Percentiles rank a stretch among this genome's conserved stretches.
phyloP scores from a whole-genome alignment of 495 filamentous ascomycete species.

The Neurospora pannonica region DNA sequence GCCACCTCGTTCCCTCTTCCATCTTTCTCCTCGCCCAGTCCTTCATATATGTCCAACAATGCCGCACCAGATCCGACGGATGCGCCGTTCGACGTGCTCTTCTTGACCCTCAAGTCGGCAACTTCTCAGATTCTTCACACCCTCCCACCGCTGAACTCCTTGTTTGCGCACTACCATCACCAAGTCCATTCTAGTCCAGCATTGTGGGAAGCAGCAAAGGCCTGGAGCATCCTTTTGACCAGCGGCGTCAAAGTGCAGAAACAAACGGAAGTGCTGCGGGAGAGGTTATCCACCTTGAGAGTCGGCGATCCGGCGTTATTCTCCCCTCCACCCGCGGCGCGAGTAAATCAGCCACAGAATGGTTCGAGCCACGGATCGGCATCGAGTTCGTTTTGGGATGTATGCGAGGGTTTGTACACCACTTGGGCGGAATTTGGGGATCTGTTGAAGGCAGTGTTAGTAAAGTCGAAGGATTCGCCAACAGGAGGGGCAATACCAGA shows the following conservation, averaged over 20 bases:
- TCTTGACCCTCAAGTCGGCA: conserved; percentile 53
- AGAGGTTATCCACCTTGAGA: conserved; percentile 57
- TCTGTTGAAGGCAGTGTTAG: conserved; percentile 48
- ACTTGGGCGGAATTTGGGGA: conserved; percentile 64
- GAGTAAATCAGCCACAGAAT: neutral
- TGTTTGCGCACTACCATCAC: conserved; percentile 45
- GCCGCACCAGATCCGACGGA: conserved; percentile 56
- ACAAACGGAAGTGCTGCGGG: conserved; percentile 51
- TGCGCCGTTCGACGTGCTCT: conserved; percentile 67
- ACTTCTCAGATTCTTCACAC: conserved; percentile 53
- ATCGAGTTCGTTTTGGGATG: conserved; percentile 65
- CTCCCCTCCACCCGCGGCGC: neutral
- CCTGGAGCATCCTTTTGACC: conserved; percentile 55
- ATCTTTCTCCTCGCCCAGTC: neutral
- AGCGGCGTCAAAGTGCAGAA: conserved; percentile 49
- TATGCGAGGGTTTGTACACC: conserved; percentile 60
- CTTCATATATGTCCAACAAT: conserved; percentile 8
- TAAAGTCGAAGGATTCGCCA: conserved; percentile 32
- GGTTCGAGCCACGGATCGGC: conserved; percentile 31
- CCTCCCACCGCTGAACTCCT: conserved; percentile 50
- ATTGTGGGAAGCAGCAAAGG: conserved; percentile 38
- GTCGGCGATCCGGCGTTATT: conserved; percentile 61
- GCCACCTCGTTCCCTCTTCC: neutral
- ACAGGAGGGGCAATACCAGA: neutral
- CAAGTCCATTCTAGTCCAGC: conserved; percentile 24